Evolutionary conservation across 2,329 filamentous ascomycete genomes (phyloP).

Genomic region (Ustilaginoidea virens): DNA sequence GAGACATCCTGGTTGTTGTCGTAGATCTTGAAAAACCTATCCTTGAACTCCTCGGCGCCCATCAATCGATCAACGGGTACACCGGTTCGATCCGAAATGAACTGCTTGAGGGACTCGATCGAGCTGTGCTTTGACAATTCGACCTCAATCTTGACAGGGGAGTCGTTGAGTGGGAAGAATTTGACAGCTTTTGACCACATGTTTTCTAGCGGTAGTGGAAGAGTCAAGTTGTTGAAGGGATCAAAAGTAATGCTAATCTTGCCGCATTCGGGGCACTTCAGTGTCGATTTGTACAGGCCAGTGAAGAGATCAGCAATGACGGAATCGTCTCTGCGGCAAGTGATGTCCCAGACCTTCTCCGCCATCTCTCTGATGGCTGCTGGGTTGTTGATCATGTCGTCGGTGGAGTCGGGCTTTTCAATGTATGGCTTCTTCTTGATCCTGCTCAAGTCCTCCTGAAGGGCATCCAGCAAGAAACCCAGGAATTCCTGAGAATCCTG

Average conservation of each 20-base stretch:
- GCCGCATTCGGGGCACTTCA: constrained; percentile 77
- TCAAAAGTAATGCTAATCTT: constrained; percentile 99
- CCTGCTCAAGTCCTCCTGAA: constrained; percentile 90
- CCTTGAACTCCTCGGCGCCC: constrained; percentile 66
- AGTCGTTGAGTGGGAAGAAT: constrained; percentile 62
- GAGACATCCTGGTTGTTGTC: constrained; percentile 51
- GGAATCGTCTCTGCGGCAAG: constrained; percentile 83
- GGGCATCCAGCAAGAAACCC: constrained; percentile 81
- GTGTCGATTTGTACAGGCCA: constrained; percentile 94
- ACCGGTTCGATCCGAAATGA: constrained; percentile 50
- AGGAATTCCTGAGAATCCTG: constrained; percentile 97
- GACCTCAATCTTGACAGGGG: constrained; percentile 56
- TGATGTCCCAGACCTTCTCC: constrained; percentile 79
- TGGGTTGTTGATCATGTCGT: constrained; percentile 80
- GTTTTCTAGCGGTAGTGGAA: constrained; percentile 78
- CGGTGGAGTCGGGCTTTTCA: constrained; percentile 93
- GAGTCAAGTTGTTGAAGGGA: constrained; percentile 85
- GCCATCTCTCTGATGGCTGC: constrained; percentile 73
- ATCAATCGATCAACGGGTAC: constrained; percentile 54
- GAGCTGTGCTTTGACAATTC: constrained; percentile 67
- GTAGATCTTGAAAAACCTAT: constrained; percentile 77
- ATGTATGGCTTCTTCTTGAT: constrained; percentile 94
- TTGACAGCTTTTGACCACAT: constrained; percentile 62
- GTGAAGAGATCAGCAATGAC: constrained; percentile 92
- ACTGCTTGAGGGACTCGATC: constrained; percentile 53